Evolutionary conservation across 169 alveolate species (phyloP), one percentile per base, ranked within the genome.

Genomic region (Ichthyophthirius multifiliis): DNA sequence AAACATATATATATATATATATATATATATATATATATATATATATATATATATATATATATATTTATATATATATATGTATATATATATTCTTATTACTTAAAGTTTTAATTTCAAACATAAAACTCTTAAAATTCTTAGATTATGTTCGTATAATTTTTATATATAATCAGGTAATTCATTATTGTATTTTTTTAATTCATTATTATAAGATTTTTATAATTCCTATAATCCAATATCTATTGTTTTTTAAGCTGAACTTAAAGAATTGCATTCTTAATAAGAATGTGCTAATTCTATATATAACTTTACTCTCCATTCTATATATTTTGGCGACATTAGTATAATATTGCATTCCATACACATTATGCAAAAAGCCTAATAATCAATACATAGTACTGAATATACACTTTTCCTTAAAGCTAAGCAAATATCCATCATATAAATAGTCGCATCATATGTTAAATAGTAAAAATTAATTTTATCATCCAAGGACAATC

Each of bases 151-250:
- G 15, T 90, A 74, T 7, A 91, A 75, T 65, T 90, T 93, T 84
- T 89, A 82, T 88, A 92, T 92, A 48, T 88, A 90, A 43, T 92
- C 96, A 13, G 93, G 92, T 4, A 92, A 81, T 30, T 94, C 94
- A 18, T 92, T 91, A 55, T 88, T 92, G 85, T 89, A 83, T 78
- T 89, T 93, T 87, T 93, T 95, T 16, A 93, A 65, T 27, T 84
- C 62, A 86, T 90, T 89, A n/a, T n/a, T n/a, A n/a, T n/a, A n/a
- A 37, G 90, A 83, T 44, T 92, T 90, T 35, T 80, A 62, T 62
- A 91, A 91, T 74, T 89, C 89, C 43, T 84, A 64, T 18, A 89
- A 62, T 18, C 92, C 95, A 39, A 85, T 83, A 34, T 86, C 85
- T 43, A 90, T 87, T 65, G 84, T 82, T 46, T 84, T 86, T 35